Evolutionary conservation across 192 early-diverging fungal genomes (phyloP).

Genomic region (Spizellomyces sp.): DNA sequence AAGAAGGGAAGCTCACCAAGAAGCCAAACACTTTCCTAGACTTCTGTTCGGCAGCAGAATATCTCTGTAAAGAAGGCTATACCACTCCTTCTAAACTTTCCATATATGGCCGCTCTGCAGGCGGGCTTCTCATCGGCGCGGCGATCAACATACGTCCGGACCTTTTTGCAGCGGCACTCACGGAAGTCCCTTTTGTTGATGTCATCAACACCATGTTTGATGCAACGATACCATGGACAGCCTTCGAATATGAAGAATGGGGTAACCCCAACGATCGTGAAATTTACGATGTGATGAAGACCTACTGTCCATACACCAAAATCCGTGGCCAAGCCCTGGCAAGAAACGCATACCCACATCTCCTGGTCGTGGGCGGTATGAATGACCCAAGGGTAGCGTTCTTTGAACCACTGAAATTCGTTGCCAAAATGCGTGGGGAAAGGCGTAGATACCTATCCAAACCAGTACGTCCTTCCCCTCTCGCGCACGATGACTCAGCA

Average conservation of each 20-base stretch:
- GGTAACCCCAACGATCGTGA: conserved; percentile 48
- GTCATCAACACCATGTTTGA: conserved; percentile 53
- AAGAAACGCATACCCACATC: conserved; percentile 39
- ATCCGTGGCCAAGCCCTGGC: conserved; percentile 36
- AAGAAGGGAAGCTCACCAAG: conserved; percentile 44
- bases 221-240: conserved; percentile 42
- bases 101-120: conserved; percentile 44
- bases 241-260: conserved; percentile 49
- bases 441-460: conserved; percentile 1
- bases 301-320: conserved; percentile 50
- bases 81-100: conserved; percentile 35
- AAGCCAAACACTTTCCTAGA: conserved; percentile 50
- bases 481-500: background rate
- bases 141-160: conserved; percentile 48
- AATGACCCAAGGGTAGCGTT: conserved; percentile 82
- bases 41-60: conserved; percentile 41
- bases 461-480: background rate
- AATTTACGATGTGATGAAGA: conserved; percentile 44
- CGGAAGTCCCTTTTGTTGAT: conserved; percentile 51
- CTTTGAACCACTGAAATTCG: conserved; percentile 86
- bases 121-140: conserved; percentile 49
- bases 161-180: conserved; percentile 35
- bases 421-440: conserved; percentile 71
- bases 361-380: conserved; percentile 66
- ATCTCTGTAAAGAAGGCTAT: conserved; percentile 40